Base-by-base conservation (phyloP, 1,284 basidiomycete species). In the Spongispora temasekensis region DNA sequence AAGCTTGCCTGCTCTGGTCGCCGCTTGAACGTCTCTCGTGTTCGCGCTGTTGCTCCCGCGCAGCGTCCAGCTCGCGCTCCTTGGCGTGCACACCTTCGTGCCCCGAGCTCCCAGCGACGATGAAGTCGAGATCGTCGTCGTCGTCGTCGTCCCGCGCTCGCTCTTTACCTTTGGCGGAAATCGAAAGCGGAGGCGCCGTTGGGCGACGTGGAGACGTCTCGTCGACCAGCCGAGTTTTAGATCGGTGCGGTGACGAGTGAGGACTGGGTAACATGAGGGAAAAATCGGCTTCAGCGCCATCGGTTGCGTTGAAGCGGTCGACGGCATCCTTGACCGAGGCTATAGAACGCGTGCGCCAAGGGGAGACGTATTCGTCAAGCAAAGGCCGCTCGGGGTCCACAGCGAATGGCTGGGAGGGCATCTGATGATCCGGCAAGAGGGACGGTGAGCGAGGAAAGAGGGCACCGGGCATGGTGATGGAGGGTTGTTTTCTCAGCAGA, bases 401-500 rank as follows among this genome's bases (percentile, higher is more conserved):
- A 15, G 32, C 32, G 32, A 34, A 15, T 15, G 32, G 32, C 7
- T 34, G 15, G 15, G 32, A 34, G 32, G 32, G 8, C 32, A 34
- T 13, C 15, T 23, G 13, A n/a, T 17, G 71, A n/a, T 83, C 81
- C 2, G 86, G 85, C 35, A 84, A 75, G 15, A 87, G 76, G 21
- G 90, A 90, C 0, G 84, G 79, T 0, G 90, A 89, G 6, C 88
- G 85, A 9, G 89, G 84, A 68, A 85, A 90, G 8, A 92, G 80
- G 2, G 90, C 83, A 12, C 90, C 90, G n/a, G 90, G 90, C 90
- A 92, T 92, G 1, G 85, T 88, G 2, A 81, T 67, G 2, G 83
- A 83, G 3, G 76, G 74, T n/a, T 77, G 74, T 51, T 79, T 79
- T 48, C 62, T 73, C 57, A 65, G 69, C 65, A 44, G 75, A 68